Evolutionary conservation across 2,329 filamentous ascomycete species (phyloP), one percentile per base, ranked within the genome.

Genomic region (Neurospora sp.): DNA sequence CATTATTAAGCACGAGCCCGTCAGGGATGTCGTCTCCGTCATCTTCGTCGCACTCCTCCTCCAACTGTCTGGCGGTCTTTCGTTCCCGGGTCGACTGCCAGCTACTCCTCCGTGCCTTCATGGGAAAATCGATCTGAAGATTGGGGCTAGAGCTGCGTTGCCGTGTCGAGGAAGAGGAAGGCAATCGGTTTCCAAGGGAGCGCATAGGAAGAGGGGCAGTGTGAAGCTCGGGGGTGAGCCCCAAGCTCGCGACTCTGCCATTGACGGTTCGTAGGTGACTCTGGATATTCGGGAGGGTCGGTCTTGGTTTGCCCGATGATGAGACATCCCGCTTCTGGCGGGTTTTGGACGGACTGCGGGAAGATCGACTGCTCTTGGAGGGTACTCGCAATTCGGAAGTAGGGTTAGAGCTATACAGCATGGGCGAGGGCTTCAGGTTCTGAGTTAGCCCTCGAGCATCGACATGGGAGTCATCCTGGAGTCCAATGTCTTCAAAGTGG

Each of bases 401-500:
- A 43, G 81, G 83, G 9, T 81, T 82, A 43, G 82, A 78, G 72
- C 84, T 85, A 73, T 87, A 86, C 42, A 86, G 86, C 72, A 83
- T 82, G 13, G 78, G 79, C 70, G 74, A 76, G 70, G 76, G 73
- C 74, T 82, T 83, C 71, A 78, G 71, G 69, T 80, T 78, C 17
- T 78, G 70, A 66, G 79, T 78, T 38, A 79, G 76, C 66, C 79
- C 76, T 28, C 78, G 76, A 28, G 77, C 74, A 67, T 79, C 77
- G 39, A 76, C 70, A 17, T 79, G 75, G 68, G 78, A 73, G 43
- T 84, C 84, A 72, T 93, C 90, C 75, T 93, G 91, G 38, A 98
- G 87, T 13, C 91, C 93, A 78, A 97, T 97, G 74, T 97, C 95
- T 79, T 98, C 95, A 76, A 97, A 97, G 79, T 97, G 90, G 73